Evolutionary conservation across 2,329 filamentous ascomycete species (phyloP).

Genomic region (Huntiella bhutanensis): DNA sequence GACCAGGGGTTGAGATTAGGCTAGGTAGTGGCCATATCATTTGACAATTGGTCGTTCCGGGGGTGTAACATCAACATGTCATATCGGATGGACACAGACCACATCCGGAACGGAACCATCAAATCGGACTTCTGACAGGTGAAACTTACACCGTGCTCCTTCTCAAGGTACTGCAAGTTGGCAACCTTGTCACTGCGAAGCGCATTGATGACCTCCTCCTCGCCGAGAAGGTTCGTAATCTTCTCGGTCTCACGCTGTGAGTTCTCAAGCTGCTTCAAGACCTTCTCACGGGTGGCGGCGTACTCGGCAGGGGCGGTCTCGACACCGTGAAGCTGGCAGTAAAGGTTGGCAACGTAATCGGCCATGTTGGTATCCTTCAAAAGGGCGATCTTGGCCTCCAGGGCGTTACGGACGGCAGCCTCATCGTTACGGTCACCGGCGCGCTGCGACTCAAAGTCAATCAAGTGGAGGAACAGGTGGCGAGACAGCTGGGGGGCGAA

Average conservation of each 20-base stretch:
- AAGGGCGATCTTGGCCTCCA: constrained; percentile 76
- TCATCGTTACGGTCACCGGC: constrained; percentile 54
- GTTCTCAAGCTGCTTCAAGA: constrained; percentile 63
- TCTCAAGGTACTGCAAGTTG: constrained; percentile 96
- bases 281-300: constrained; percentile 72
- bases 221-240: constrained; percentile 69
- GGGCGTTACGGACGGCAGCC: constrained; percentile 46
- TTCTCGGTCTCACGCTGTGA: constrained; percentile 76
- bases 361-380: constrained; percentile 89
- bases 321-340: constrained; percentile 72
- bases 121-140: neutral
- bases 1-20: neutral
- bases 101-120: neutral
- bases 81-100: too few species aligned
- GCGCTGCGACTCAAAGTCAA: constrained; percentile 74
- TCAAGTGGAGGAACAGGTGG: constrained; percentile 87
- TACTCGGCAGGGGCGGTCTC: constrained; percentile 68
- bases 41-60: neutral
- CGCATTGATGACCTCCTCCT: constrained; percentile 78
- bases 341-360: constrained; percentile 84
- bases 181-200: constrained; percentile 92
- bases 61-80: neutral
- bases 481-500: constrained; percentile 84
- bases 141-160: constrained; percentile 64
- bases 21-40: neutral